These are phyloP conservation scores for Harrya chromipes DNA, from an alignment of 768 basidiomycete genomes.

Conservation along the genomic window DNA sequence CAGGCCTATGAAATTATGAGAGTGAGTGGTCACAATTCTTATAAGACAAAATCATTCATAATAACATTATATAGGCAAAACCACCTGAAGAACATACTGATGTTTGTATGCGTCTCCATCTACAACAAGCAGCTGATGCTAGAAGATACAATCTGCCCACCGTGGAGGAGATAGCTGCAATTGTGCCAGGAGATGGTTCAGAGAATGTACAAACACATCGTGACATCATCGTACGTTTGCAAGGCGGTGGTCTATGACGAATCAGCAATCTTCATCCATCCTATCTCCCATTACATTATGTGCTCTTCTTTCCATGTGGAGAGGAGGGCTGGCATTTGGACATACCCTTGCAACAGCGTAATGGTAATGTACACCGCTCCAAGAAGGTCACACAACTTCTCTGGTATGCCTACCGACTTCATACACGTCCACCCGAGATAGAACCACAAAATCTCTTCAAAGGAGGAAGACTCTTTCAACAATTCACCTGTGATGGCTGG, in stretches of 20 bases:
- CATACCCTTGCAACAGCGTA: slow-evolving; percentile 9
- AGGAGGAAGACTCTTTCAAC: too few relatives aligned
- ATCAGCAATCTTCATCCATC: slow-evolving; percentile 22
- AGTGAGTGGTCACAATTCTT: not conserved
- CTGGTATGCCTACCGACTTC: slow-evolving; percentile 34
- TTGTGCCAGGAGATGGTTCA: slow-evolving; percentile 35
- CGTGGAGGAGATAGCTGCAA: slow-evolving; percentile 44
- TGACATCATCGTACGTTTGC: slow-evolving; percentile 28
- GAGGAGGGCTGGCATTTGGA: slow-evolving; percentile 37
- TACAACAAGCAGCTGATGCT: slow-evolving; percentile 22
- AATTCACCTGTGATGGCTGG: too few relatives aligned
- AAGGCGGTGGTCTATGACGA: not conserved
- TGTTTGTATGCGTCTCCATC: slow-evolving; percentile 5
- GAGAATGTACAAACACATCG: slow-evolving; percentile 5
- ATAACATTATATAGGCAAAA: slow-evolving; percentile 1
- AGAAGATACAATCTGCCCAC: slow-evolving; percentile 46
- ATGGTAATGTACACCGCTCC: not conserved
- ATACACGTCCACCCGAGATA: slow-evolving; percentile 1
- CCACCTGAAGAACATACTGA: slow-evolving; percentile 14
- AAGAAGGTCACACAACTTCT: slow-evolving; percentile 28
- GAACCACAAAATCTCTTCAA: slow-evolving; percentile 31
- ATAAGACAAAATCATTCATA: slow-evolving; percentile 1
- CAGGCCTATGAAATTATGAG: slow-evolving; percentile 12
- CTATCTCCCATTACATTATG: slow-evolving; percentile 42
- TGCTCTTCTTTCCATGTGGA: slow-evolving; percentile 42